A percentile compares a stretch with the other conserved stretches of the same genome.
Evolutionary conservation across 345 rosid genomes (phyloP).

Genomic region (Syzygium aqueum): DNA sequence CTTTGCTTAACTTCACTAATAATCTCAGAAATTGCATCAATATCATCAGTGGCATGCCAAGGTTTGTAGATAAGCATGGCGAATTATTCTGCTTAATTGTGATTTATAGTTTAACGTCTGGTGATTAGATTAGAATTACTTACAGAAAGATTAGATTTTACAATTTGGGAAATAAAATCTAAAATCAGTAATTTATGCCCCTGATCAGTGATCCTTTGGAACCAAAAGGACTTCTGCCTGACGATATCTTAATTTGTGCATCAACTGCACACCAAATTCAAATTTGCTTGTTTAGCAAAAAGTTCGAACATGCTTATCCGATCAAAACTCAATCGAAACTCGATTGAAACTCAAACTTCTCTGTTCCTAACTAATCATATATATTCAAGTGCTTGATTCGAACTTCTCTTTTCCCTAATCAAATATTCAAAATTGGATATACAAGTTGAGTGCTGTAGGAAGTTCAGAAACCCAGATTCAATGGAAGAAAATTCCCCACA

Average conservation of each 20-base stretch:
- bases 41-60: background rate
- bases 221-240: too few relatives aligned
- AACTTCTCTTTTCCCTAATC: background rate
- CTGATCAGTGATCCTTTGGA: too few relatives aligned
- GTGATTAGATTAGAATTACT: background rate
- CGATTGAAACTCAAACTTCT: background rate
- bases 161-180: background rate
- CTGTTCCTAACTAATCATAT: background rate
- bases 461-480: background rate
- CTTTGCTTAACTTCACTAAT: background rate
- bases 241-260: background rate
- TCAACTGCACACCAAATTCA: background rate
- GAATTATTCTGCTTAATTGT: background rate
- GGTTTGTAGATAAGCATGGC: background rate
- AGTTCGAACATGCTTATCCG: background rate
- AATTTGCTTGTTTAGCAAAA: background rate
- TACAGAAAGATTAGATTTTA: background rate
- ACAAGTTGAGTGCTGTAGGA: accelerated
- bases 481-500: background rate
- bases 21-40: background rate
- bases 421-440: background rate
- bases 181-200: background rate
- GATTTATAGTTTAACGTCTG: background rate
- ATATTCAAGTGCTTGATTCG: background rate
- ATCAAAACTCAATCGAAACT: background rate